phyloP scores from a whole-genome alignment of 1,139 yeast genomes.

The Arxiozyma bovina region DNA sequence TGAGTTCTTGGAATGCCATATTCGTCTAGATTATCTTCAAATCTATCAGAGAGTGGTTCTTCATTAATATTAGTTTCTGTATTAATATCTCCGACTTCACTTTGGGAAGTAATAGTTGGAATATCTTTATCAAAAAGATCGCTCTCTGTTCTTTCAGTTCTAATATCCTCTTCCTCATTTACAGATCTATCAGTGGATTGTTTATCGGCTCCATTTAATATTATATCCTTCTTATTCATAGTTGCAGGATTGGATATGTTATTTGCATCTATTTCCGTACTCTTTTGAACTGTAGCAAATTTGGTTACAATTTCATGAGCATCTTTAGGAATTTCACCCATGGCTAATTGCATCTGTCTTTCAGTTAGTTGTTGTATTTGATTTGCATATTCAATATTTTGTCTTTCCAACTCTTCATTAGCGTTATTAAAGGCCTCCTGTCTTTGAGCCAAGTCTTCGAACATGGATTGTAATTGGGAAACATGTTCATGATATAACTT shows the following conservation, averaged over 20 bases:
- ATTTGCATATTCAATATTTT: slow-evolving; percentile 34
- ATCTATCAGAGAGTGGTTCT: slow-evolving; percentile 21
- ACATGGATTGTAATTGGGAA: slow-evolving; percentile 30
- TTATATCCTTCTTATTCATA: slow-evolving; percentile 20
- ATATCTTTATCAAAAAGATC: slow-evolving; percentile 31
- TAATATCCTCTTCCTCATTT: slow-evolving; percentile 20
- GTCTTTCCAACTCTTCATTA: slow-evolving; percentile 33
- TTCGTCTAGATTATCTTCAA: slow-evolving; percentile 31
- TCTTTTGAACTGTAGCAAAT: background rate
- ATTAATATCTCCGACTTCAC: slow-evolving; percentile 30
- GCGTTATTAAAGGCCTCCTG: slow-evolving; percentile 32
- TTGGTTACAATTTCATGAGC: slow-evolving; percentile 30
- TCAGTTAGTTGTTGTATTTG: slow-evolving; percentile 34
- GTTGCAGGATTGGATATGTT: slow-evolving; percentile 22
- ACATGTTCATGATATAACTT: slow-evolving; percentile 33
- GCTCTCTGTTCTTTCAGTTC: slow-evolving; percentile 21
- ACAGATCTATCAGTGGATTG: background rate
- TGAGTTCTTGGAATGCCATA: slow-evolving; percentile 48
- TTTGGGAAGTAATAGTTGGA: slow-evolving; percentile 29
- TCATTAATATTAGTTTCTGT: slow-evolving; percentile 6
- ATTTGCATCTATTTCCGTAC: slow-evolving; percentile 13
- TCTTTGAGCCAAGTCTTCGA: slow-evolving; percentile 31
- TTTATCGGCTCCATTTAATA: slow-evolving; percentile 11
- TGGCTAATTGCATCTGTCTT: slow-evolving; percentile 30
- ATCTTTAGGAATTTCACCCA: slow-evolving; percentile 30